Conservation (phyloP, 1,284 basidiomycete species). For the Rhodotorula sp. region DNA sequence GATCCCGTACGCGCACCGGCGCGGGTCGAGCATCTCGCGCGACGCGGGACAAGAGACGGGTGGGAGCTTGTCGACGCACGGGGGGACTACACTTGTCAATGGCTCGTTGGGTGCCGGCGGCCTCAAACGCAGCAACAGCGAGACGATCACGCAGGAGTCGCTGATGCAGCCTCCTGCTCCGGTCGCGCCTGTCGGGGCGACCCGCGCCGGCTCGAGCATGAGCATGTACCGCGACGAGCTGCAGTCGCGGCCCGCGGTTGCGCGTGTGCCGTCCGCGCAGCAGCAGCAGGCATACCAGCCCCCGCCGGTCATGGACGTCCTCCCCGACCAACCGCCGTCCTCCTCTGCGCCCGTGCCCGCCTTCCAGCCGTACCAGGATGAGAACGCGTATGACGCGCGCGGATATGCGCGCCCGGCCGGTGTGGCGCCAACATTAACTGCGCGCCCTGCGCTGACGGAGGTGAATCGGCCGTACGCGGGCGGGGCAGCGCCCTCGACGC, state of each 20-base stretch:
- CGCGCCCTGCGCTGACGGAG: constrained; percentile 24
- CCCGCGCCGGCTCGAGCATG: constrained; percentile 10
- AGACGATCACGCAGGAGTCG: constrained; percentile 22
- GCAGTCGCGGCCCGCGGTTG: background rate
- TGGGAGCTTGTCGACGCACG: constrained; percentile 13
- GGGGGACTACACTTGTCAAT: constrained; percentile 16
- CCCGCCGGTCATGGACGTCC: background rate
- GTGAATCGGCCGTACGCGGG: constrained; percentile 18
- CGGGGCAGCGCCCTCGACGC: constrained; percentile 2
- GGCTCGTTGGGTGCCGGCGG: background rate
- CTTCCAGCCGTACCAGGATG: constrained; percentile 29
- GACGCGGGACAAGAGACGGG: background rate
- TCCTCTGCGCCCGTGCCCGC: background rate
- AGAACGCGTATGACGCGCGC: constrained; percentile 29
- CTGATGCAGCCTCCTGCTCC: constrained; percentile 7
- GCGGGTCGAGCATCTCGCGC: constrained; percentile 4
- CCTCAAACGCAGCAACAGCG: constrained; percentile 30
- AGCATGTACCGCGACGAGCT: constrained; percentile 31
- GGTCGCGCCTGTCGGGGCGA: constrained; percentile 10
- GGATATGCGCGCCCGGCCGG: background rate
- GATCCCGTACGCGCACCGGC: constrained; percentile 19
- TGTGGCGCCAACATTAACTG: background rate
- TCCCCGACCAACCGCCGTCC: background rate
- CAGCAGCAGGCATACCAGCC: constrained; percentile 4
- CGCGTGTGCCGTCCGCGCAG: constrained; percentile 4